phyloP scores from a whole-genome alignment of 345 rosid species.

The Salix purpurea region DNA sequence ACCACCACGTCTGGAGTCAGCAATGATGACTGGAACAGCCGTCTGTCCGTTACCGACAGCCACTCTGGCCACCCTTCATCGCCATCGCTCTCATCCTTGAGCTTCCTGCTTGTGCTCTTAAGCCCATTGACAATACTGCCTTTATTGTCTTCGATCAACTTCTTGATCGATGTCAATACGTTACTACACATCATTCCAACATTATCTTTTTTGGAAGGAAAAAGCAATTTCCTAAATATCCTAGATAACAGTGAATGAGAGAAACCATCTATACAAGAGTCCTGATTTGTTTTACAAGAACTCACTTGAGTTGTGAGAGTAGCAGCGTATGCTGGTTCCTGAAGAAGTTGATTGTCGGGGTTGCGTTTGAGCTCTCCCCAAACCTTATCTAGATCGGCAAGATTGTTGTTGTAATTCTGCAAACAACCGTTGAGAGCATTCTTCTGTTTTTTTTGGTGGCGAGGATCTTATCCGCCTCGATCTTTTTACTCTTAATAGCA shows the following conservation, averaged over 20 bases:
- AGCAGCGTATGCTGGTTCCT: slow-evolving; percentile 38
- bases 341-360: slow-evolving; percentile 49
- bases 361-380: slow-evolving; percentile 43
- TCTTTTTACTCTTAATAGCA: slow-evolving; percentile 20
- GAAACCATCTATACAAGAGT: slow-evolving; percentile 77
- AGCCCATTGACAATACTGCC: slow-evolving; percentile 23
- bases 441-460: slow-evolving; percentile 34
- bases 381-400: slow-evolving; percentile 61
- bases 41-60: slow-evolving; percentile 59
- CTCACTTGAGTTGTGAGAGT: slow-evolving; percentile 68
- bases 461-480: slow-evolving; percentile 9
- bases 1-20: slow-evolving; percentile 61
- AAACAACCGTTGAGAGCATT: slow-evolving; percentile 70
- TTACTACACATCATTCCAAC: slow-evolving; percentile 52
- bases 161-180: slow-evolving; percentile 47
- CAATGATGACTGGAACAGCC: slow-evolving; percentile 53
- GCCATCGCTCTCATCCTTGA: slow-evolving; percentile 22
- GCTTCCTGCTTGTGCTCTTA: slow-evolving; percentile 34
- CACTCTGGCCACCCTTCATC: slow-evolving; percentile 57
- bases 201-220: not conserved
- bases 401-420: slow-evolving; percentile 67
- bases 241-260: slow-evolving; percentile 21
- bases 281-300: slow-evolving; percentile 76
- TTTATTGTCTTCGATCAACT: not conserved
- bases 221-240: rapidly evolving